phyloP scores from a whole-genome alignment of 2,329 filamentous ascomycete genomes.

The Raffaelea arxii region DNA sequence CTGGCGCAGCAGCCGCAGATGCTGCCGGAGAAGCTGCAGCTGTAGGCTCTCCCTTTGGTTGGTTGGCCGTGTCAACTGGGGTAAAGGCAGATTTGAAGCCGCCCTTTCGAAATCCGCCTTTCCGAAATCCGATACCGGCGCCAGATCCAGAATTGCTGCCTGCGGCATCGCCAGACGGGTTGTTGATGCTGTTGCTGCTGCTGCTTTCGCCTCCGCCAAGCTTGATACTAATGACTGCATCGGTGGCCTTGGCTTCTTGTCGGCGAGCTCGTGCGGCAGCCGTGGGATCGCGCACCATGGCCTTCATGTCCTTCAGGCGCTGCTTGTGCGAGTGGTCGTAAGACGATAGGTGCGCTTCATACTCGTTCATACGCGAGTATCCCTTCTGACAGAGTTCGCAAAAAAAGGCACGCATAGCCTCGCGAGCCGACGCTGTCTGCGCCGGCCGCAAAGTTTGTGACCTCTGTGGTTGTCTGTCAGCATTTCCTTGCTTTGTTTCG shows the following conservation, averaged over 20 bases:
- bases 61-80: conserved; percentile 35
- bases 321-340: conserved; percentile 96
- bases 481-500: conserved; percentile 16
- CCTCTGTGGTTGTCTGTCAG: conserved; percentile 26
- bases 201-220: conserved; percentile 31
- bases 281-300: conserved; percentile 64
- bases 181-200: conserved; percentile 16
- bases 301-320: conserved; percentile 79
- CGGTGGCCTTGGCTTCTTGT: conserved; percentile 56
- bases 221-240: conserved; percentile 60
- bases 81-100: conserved; percentile 73
- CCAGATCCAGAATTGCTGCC: conserved; percentile 22
- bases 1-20: not conserved
- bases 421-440: conserved; percentile 56
- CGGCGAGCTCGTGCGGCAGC: conserved; percentile 56
- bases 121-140: conserved; percentile 39
- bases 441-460: conserved; percentile 49
- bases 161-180: conserved; percentile 6
- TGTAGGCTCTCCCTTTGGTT: conserved; percentile 29
- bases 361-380: conserved; percentile 91
- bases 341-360: conserved; percentile 84
- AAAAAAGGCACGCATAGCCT: conserved; percentile 72
- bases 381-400: conserved; percentile 87
- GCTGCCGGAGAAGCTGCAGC: conserved; percentile 7
- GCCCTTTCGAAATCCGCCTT: conserved; percentile 68